A percentile compares a stretch with the other conserved stretches of the same genome.
Evolutionary conservation across 2,329 filamentous ascomycete species (phyloP).

Genomic region (Falciphora oryzae): DNA sequence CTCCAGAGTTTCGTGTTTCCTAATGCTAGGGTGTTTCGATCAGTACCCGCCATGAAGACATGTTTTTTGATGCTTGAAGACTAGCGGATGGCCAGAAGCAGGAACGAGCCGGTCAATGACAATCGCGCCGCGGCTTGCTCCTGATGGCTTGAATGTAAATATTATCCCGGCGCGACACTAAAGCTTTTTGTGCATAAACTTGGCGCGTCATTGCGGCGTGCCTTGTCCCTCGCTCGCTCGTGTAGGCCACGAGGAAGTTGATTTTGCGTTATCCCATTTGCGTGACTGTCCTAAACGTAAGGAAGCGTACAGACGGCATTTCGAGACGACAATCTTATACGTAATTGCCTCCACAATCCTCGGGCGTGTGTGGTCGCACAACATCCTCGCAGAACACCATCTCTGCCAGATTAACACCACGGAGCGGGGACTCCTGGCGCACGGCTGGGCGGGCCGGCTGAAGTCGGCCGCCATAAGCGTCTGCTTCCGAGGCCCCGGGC

Average conservation of each 20-base stretch:
- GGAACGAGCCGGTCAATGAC: too few relatives aligned
- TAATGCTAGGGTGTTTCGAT: background rate
- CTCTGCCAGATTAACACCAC: background rate
- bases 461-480: background rate
- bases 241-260: background rate
- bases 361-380: too few relatives aligned
- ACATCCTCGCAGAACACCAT: background rate
- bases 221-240: background rate
- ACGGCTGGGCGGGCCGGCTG: slow-evolving; percentile 3
- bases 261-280: background rate
- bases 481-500: background rate
- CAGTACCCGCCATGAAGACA: too few relatives aligned
- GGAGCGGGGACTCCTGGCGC: background rate
- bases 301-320: too few relatives aligned
- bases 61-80: too few relatives aligned
- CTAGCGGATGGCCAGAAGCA: too few relatives aligned
- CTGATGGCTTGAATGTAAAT: background rate
- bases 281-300: background rate
- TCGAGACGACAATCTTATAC: too few relatives aligned
- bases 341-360: too few relatives aligned
- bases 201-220: background rate
- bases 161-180: background rate
- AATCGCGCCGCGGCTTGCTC: background rate
- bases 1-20: background rate
- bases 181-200: background rate